These are phyloP conservation scores for Phylloporus rhodoxanthus DNA, from an alignment of 768 basidiomycete species.

Conservation along the genomic window DNA sequence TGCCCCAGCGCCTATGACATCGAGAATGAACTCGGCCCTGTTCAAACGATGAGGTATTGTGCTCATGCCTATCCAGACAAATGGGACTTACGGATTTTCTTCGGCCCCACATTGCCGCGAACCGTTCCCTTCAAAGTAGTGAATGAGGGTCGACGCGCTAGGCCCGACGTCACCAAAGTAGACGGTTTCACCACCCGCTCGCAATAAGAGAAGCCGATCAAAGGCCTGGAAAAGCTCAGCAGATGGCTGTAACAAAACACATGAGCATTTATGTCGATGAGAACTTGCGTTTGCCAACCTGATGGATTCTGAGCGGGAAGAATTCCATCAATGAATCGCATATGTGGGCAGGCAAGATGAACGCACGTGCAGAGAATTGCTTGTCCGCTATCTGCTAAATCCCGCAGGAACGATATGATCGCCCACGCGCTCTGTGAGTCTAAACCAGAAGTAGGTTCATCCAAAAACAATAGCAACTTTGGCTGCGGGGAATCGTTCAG, in stretches of 20 bases:
- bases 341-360: background rate
- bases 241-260: slow-evolving; percentile 47
- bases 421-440: slow-evolving; percentile 87
- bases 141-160: slow-evolving; percentile 54
- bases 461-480: slow-evolving; percentile 74
- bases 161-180: slow-evolving; percentile 67
- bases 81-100: slow-evolving; percentile 56
- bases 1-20: slow-evolving; percentile 70
- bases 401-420: slow-evolving; percentile 67
- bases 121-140: slow-evolving; percentile 74
- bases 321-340: background rate
- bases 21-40: slow-evolving; percentile 61
- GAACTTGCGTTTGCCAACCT: slow-evolving; percentile 8
- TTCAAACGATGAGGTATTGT: background rate
- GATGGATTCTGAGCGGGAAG: slow-evolving; percentile 36
- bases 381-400: slow-evolving; percentile 75
- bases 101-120: slow-evolving; percentile 52
- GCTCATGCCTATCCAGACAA: slow-evolving; percentile 22
- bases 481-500: slow-evolving; percentile 38
- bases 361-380: slow-evolving; percentile 85
- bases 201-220: slow-evolving; percentile 70
- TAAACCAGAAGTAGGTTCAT: slow-evolving; percentile 85
- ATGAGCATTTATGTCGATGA: slow-evolving; percentile 1
- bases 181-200: slow-evolving; percentile 66
- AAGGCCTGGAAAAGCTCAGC: slow-evolving; percentile 80